Evolutionary conservation across 2,329 filamentous ascomycete species (phyloP).

Genomic region (Epichloe sp.): DNA sequence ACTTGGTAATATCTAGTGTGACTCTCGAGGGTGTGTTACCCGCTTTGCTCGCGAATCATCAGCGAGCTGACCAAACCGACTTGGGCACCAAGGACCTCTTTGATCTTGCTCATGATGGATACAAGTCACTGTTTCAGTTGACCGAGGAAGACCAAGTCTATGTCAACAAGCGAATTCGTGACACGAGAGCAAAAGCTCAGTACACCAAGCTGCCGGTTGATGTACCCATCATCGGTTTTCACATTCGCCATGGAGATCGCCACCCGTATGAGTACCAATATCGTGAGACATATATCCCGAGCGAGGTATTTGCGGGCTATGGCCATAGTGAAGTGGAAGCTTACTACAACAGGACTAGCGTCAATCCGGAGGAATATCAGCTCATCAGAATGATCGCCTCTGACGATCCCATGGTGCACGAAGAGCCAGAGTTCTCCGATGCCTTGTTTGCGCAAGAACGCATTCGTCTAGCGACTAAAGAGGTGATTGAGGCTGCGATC

Average conservation of each 20-base stretch:
- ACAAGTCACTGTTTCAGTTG: slow-evolving; percentile 62
- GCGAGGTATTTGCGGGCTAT: slow-evolving; percentile 51
- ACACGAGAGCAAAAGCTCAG: slow-evolving; percentile 36
- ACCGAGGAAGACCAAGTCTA: slow-evolving; percentile 52
- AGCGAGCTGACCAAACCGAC: slow-evolving; percentile 12
- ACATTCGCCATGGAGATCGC: slow-evolving; percentile 68
- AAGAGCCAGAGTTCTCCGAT: slow-evolving; percentile 45
- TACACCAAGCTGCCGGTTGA: slow-evolving; percentile 26
- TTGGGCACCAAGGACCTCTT: slow-evolving; percentile 42
- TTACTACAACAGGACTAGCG: slow-evolving; percentile 29
- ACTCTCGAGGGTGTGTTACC: slow-evolving; percentile 55
- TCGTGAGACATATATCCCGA: slow-evolving; percentile 62
- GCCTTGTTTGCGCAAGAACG: slow-evolving; percentile 56
- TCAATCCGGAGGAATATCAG: slow-evolving; percentile 22
- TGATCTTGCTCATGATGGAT: slow-evolving; percentile 53
- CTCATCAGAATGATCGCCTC: slow-evolving; percentile 56
- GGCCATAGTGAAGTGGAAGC: slow-evolving; percentile 41
- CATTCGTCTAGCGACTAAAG: slow-evolving; percentile 61
- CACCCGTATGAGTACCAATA: slow-evolving; percentile 70
- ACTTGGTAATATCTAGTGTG: slow-evolving; percentile 59
- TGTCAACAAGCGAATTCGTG: slow-evolving; percentile 42
- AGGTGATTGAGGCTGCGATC: slow-evolving; percentile 26
- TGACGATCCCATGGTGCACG: slow-evolving; percentile 67
- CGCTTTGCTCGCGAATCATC: slow-evolving; percentile 27
- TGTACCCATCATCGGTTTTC: slow-evolving; percentile 47